Evolutionary conservation across 352 stramenopile genomes (phyloP).

Genomic region (Paralagenidium karlingii): DNA sequence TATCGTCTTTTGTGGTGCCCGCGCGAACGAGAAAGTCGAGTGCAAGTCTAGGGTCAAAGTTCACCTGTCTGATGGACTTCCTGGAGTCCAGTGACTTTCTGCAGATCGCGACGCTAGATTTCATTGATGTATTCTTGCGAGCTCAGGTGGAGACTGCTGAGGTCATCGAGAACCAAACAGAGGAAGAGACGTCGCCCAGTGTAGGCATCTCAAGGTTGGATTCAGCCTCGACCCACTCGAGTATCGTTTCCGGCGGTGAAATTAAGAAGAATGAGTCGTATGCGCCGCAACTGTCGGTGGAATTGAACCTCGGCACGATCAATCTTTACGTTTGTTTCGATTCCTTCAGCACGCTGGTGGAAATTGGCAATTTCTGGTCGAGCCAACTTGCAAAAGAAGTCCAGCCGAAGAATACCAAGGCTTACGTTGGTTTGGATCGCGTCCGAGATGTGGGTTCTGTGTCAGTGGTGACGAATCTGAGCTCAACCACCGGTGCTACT

Average conservation of each 20-base stretch:
- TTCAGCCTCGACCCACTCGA: too few species aligned
- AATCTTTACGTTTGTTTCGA: constrained; percentile 86
- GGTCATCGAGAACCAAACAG: too few species aligned
- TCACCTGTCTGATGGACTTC: constrained; percentile 53
- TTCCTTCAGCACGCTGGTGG: constrained; percentile 78
- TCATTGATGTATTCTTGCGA: constrained; percentile 73
- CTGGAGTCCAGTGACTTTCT: constrained; percentile 74
- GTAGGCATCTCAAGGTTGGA: too few species aligned
- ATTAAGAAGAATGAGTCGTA: constrained; percentile 8
- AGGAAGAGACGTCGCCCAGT: too few species aligned
- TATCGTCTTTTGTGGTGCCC: too few species aligned
- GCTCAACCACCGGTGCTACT: constrained; percentile 14
- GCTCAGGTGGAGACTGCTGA: constrained; percentile 37
- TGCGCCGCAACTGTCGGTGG: constrained; percentile 62
- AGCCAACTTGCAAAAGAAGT: constrained; percentile 52
- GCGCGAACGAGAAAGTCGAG: too few species aligned
- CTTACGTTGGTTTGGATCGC: constrained; percentile 64
- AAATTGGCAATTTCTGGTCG: constrained; percentile 51
- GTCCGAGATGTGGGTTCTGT: constrained; percentile 36
- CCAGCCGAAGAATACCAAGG: constrained; percentile 51
- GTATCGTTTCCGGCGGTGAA: neutral
- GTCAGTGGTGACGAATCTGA: constrained; percentile 66
- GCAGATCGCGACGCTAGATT: constrained; percentile 76
- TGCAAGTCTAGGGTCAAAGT: neutral
- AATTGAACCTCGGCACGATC: constrained; percentile 69